Evolutionary conservation across 345 rosid species (phyloP).

Genomic region (Salix udensis): DNA sequence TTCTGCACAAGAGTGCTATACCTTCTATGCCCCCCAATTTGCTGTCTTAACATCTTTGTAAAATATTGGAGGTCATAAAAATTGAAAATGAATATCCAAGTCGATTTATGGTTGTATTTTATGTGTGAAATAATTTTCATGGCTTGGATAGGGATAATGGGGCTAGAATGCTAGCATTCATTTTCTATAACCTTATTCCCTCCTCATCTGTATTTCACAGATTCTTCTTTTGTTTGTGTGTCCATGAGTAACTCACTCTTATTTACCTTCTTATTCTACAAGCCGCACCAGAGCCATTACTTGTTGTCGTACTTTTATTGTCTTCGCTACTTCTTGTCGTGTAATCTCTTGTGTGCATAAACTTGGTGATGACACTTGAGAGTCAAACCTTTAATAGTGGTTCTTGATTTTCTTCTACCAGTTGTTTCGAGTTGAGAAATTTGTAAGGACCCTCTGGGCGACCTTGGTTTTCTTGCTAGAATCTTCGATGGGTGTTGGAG

Average conservation of each 20-base stretch:
- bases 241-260: slow-evolving; percentile 26
- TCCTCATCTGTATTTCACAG: slow-evolving; percentile 38
- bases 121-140: neutral
- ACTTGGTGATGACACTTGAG: slow-evolving; percentile 7
- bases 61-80: neutral
- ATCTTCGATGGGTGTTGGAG: slow-evolving; percentile 24
- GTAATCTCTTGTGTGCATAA: slow-evolving; percentile 6
- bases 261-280: slow-evolving; percentile 22
- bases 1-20: slow-evolving; percentile 12
- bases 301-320: neutral
- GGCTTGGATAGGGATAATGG: slow-evolving; percentile 46
- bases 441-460: neutral
- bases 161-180: slow-evolving; percentile 39
- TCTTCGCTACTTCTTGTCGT: neutral
- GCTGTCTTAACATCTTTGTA: neutral
- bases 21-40: slow-evolving; percentile 27
- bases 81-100: neutral
- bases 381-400: slow-evolving; percentile 26
- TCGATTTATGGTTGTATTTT: neutral
- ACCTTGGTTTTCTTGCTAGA: slow-evolving; percentile 29
- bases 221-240: slow-evolving; percentile 32
- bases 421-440: slow-evolving; percentile 1
- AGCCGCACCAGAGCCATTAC: neutral
- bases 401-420: neutral
- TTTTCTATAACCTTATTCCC: slow-evolving; percentile 44